A percentile compares a stretch with the other conserved stretches of the same genome.
Evolutionary conservation across 352 stramenopile genomes (phyloP).

Genomic region (Pythium phragmiticola): DNA sequence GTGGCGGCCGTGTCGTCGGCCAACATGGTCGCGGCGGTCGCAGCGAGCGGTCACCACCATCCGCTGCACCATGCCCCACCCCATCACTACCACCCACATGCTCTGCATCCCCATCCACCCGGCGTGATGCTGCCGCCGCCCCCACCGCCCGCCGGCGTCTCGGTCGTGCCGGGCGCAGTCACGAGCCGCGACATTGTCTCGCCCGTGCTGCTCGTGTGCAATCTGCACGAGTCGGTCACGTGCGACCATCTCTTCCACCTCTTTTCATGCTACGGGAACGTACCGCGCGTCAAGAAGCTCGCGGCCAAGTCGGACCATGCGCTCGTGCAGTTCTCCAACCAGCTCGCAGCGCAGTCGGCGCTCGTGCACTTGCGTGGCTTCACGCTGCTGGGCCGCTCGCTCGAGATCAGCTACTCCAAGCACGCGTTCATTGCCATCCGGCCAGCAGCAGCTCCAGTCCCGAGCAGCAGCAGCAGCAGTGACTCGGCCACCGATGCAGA

Average conservation of each 20-base stretch:
- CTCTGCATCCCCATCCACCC: slow-evolving; percentile 11
- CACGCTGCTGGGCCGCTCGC: slow-evolving; percentile 43
- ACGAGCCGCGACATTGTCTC: slow-evolving; percentile 32
- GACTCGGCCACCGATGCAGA: slow-evolving; percentile 2
- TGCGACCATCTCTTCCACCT: slow-evolving; percentile 71
- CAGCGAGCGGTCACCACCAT: slow-evolving; percentile 4
- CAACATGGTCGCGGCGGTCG: slow-evolving; percentile 18
- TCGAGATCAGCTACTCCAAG: slow-evolving; percentile 68
- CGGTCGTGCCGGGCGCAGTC: slow-evolving; percentile 19
- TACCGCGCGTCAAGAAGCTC: slow-evolving; percentile 60
- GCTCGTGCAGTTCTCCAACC: slow-evolving; percentile 54
- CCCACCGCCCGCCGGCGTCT: background rate
- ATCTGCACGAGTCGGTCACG: slow-evolving; percentile 45
- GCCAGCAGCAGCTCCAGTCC: background rate
- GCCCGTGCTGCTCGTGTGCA: slow-evolving; percentile 57
- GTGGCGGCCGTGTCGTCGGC: slow-evolving; percentile 16
- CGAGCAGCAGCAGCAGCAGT: background rate
- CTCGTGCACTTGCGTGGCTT: slow-evolving; percentile 57
- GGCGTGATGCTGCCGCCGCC: slow-evolving; percentile 5
- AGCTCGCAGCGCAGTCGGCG: slow-evolving; percentile 42
- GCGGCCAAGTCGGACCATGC: slow-evolving; percentile 55
- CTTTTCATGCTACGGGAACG: slow-evolving; percentile 72
- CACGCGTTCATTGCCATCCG: slow-evolving; percentile 49
- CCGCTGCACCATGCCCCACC: background rate
- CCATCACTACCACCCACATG: slow-evolving; percentile 5